Evolutionary conservation across 129 eudicot genomes (phyloP).

Genomic region (Pulicaria dysenterica): DNA sequence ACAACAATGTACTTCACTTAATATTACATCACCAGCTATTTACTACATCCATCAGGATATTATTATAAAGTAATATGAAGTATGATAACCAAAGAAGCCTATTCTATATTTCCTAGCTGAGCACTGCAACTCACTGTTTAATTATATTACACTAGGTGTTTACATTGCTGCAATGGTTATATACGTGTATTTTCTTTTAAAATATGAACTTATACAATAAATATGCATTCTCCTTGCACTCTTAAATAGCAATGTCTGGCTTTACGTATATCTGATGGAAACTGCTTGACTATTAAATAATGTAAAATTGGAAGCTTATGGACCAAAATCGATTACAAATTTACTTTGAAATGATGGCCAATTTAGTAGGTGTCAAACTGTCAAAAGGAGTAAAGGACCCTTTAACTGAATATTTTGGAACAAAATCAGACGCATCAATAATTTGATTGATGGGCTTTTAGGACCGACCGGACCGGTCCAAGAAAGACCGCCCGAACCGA

Average conservation of each 20-base stretch:
- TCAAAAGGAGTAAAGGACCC: no score
- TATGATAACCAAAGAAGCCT: no score
- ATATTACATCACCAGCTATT: no score
- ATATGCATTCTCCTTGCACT: background rate
- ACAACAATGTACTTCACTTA: no score
- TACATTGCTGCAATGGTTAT: background rate
- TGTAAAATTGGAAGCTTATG: constrained; percentile 5
- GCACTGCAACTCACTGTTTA: background rate
- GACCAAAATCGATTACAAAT: background rate
- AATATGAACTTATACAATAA: background rate
- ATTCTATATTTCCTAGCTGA: background rate
- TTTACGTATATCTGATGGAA: background rate
- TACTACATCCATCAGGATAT: no score
- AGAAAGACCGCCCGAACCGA: no score
- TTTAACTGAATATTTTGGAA: constrained; percentile 5
- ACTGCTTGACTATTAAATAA: constrained; percentile 13
- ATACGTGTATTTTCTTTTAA: no score
- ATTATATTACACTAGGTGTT: background rate
- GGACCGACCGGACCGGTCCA: no score
- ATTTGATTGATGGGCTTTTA: no score
- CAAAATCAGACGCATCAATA: constrained; percentile 6
- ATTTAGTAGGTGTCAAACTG: constrained; percentile 10
- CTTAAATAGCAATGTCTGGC: background rate
- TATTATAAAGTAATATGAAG: no score
- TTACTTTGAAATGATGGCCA: background rate